These are phyloP conservation scores for Phaseolus lunatus DNA, from an alignment of 306 rosid species.

Conservation along the genomic window DNA sequence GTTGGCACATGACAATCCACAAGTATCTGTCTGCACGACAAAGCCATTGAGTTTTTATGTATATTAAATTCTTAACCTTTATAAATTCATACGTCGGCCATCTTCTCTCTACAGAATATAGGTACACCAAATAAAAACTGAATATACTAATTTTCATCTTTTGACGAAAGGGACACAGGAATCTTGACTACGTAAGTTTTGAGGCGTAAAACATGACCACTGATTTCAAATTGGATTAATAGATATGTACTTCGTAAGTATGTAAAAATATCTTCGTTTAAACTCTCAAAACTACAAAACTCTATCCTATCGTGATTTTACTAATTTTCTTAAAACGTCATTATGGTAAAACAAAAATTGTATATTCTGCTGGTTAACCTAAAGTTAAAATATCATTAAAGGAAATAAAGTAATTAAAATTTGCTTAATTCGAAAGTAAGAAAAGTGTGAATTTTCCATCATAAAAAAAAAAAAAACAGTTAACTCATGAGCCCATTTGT, in stretches of 20 bases:
- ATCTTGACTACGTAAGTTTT: conserved; percentile 17
- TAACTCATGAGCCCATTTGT: no score
- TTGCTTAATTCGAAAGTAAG: no score
- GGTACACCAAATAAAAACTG: neutral
- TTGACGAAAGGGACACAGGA: conserved; percentile 25
- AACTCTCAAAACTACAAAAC: neutral
- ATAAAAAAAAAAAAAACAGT: no score
- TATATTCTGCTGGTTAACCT: no score
- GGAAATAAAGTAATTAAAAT: no score
- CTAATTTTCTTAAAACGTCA: no score
- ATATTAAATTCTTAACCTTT: neutral
- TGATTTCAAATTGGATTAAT: neutral
- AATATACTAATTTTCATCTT: neutral
- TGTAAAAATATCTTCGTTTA: neutral
- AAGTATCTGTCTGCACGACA: conserved; percentile 9
- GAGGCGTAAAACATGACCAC: conserved; percentile 6
- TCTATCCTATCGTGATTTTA: neutral
- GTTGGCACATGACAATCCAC: conserved; percentile 1
- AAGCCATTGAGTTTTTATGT: neutral
- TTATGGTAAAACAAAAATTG: no score
- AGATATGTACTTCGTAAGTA: neutral
- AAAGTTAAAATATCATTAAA: no score
- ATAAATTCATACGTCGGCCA: conserved; percentile 37
- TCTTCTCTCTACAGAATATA: conserved; percentile 19
- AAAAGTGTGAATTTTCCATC: no score